Percentiles rank a stretch among this genome's conserved stretches.
These are phyloP conservation scores for Sedum album DNA, from an alignment of 164 flowering plant genomes.

Conservation along the genomic window DNA sequence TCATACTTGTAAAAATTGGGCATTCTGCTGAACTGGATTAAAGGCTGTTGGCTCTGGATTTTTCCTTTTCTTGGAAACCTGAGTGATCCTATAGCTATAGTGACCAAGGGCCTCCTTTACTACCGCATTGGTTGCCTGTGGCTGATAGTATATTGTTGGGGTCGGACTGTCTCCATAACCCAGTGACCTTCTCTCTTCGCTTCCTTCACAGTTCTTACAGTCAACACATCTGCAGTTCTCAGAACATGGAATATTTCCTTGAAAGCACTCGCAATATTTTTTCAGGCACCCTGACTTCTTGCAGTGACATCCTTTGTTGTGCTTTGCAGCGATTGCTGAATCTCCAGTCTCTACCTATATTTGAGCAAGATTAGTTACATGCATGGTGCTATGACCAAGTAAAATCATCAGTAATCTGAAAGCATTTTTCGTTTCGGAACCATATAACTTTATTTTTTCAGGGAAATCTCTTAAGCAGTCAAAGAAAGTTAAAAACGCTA, in stretches of 20 bases:
- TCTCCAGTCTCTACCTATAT: constrained; percentile 52
- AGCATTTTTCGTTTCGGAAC: neutral
- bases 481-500: no score
- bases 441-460: neutral
- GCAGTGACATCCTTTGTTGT: constrained; percentile 97
- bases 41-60: constrained; percentile 33
- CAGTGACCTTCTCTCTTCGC: constrained; percentile 78
- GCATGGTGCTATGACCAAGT: neutral
- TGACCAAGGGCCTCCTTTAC: constrained; percentile 80
- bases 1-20: constrained; percentile 48
- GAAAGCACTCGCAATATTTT: constrained; percentile 97
- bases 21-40: constrained; percentile 32
- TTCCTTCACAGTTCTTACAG: constrained; percentile 90
- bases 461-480: no score
- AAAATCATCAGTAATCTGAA: neutral
- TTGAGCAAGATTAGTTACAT: neutral
- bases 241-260: constrained; percentile 89
- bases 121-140: constrained; percentile 87
- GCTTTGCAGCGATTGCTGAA: constrained; percentile 46
- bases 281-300: constrained; percentile 97
- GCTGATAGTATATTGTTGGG: constrained; percentile 40
- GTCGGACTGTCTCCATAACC: constrained; percentile 43
- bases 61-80: constrained; percentile 53
- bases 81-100: constrained; percentile 67
- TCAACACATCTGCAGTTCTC: constrained; percentile 89